Evolutionary conservation across 805 yeast species (phyloP), one percentile per base, ranked within the genome.

Genomic region (Candida orba): DNA sequence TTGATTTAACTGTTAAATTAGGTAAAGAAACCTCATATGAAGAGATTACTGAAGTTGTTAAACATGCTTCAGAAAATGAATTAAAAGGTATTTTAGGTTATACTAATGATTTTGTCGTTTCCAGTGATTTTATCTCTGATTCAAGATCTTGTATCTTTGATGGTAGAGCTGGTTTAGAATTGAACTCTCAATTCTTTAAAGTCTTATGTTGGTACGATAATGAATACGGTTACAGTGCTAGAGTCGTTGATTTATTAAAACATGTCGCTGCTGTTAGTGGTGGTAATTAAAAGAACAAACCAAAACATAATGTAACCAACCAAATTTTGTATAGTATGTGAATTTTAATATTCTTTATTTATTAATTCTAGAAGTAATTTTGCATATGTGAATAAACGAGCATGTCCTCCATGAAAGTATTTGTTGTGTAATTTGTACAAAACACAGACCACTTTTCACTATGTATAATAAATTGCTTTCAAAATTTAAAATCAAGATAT

Each of bases 211-310:
- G 95, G 95, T 88, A 88, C 80, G 96, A 88, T 71, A 88, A 88
- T 74, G 96, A 88, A 77, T 88, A 69, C 76, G 96, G 96, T 69
- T 88, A 88, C 85, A 84, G 95, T 61, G 84, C 93, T 73, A 88
- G 96, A 78, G 95, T 88, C 58, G 95, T 88, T 57, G 96, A 88
- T 76, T 75, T 88, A 65, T 71, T 87, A 60, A 80, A 83, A 71
- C 81, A 78, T 76, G 80, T 84, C 64, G 91, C 95, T 57, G 44
- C 42, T 34, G 55, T 52, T n/a, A 45, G 34, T 35, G 53, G 49
- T 37, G 45, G 43, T 35, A 24, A 22, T 25, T 42, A 32, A 34
- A 20, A 12, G 22, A 22, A 20, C 12, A 14, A 7, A 20, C 3
- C 3, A 20, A 15, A 6, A 35, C 24, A 35, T 17, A 20, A 34